Percentiles rank a stretch among this genome's conserved stretches.
These are phyloP conservation scores for Fusarium fujikuroi DNA, from an alignment of 2,329 filamentous ascomycete genomes.

Conservation along the genomic window DNA sequence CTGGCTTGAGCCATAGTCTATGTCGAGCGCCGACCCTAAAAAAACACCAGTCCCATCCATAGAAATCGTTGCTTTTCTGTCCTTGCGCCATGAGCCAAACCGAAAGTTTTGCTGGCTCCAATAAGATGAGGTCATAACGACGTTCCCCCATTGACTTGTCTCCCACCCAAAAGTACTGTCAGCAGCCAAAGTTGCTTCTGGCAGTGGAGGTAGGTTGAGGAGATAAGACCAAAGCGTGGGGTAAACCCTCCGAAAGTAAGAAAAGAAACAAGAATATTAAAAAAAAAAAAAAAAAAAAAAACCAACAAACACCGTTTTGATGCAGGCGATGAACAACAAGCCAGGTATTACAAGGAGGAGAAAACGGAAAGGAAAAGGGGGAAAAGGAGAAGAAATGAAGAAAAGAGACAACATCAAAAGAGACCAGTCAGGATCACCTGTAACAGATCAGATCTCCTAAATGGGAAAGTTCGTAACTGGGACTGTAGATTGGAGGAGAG, in stretches of 20 bases:
- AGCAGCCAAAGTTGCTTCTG: conserved; percentile 2
- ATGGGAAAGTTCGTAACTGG: conserved; percentile 18
- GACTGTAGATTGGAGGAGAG: conserved; percentile 29
- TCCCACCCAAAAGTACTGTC: conserved; percentile 1
- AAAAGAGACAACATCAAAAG: conserved; percentile 15
- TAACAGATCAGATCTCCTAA: conserved; percentile 20
- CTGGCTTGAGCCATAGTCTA: conserved; percentile 42
- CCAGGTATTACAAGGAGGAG: conserved; percentile 6
- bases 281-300: neutral
- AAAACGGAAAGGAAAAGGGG: conserved; percentile 3
- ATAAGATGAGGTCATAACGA: conserved; percentile 26
- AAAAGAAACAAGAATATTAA: neutral
- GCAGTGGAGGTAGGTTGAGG: neutral
- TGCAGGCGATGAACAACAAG: conserved; percentile 12
- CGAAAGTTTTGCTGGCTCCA: conserved; percentile 27
- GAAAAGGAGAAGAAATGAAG: conserved; percentile 2
- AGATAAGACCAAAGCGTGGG: conserved; percentile 3
- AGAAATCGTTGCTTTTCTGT: conserved; percentile 26
- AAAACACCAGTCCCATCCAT: conserved; percentile 24
- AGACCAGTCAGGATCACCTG: conserved; percentile 18
- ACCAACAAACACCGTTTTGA: conserved; percentile 20
- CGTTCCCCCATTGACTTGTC: conserved; percentile 23
- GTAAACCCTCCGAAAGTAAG: neutral
- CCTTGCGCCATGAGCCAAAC: conserved; percentile 38
- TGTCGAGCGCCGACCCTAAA: conserved; percentile 33